Base-by-base conservation (phyloP, 2,329 filamentous ascomycete species). In the Aspergillus sp. region DNA sequence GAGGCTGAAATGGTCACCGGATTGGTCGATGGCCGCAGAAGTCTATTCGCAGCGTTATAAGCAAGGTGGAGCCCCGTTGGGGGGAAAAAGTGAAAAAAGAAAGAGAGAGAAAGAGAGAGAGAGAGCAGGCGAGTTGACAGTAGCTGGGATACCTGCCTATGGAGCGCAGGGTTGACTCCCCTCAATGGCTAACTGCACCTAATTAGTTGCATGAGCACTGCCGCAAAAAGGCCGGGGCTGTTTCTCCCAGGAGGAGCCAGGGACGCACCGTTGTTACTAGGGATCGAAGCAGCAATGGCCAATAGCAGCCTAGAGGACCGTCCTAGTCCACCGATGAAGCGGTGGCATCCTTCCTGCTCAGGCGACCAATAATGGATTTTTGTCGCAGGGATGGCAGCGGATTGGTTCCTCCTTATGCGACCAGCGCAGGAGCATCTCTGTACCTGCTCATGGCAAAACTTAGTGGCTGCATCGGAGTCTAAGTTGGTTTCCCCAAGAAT, bases 141-240 rank as follows among this genome's bases (percentile, higher is more conserved):
- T 32, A 24, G 36, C 52, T 49, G 36, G 36, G 36, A 16, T 42
- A 42, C 36, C 16, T 42, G 36, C 16, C 36, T 42, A 42, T 16
- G 16, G 14, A 16, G 36, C 14, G 16, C 36, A 42, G 36, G 14
- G 14, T 14, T 6, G 14, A 4, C 36, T 7, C 11, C 36, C 36
- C 36, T 16, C 45, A 39, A 32, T 58, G 52, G 36, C 56, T 54
- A 49, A 58, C 31, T 36, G 46, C 39, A 49, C 46, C 42, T 42
- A 31, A 50, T 53, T 52, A 58, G 55, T 49, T 49, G 50, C 59
- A 58, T 55, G 49, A 55, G 54, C 58, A 57, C 54, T 60, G 46
- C 54, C 54, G 58, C 58, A 60, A 56, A 60, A 54, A 29, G 36
- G 24, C 50, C 54, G 42, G 32, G 49, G 49, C 31, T 42, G 42